Conservation (phyloP, 345 rosid species). For the Syzygium grande region DNA sequence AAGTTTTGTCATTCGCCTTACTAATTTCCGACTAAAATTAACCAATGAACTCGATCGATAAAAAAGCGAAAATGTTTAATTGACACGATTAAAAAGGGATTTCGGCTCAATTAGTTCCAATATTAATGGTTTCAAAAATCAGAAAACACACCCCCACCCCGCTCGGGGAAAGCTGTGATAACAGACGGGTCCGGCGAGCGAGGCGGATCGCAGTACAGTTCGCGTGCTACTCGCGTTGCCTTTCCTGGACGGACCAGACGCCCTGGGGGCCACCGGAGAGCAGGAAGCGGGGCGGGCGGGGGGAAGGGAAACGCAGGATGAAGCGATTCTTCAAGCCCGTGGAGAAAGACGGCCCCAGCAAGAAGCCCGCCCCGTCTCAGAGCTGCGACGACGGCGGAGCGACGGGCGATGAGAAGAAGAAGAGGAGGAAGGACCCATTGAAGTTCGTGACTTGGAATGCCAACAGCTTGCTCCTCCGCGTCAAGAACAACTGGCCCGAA, state of each 20-base stretch:
- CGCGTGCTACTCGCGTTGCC: not conserved
- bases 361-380: slow-evolving; percentile 53
- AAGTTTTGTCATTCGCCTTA: too few relatives aligned
- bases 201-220: too few relatives aligned
- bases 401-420: slow-evolving; percentile 11
- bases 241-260: not conserved
- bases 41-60: too few relatives aligned
- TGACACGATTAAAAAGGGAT: too few relatives aligned
- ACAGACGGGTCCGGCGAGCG: not conserved
- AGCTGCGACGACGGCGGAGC: slow-evolving; percentile 4
- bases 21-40: too few relatives aligned
- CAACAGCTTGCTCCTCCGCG: slow-evolving; percentile 91
- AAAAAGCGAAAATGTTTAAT: too few relatives aligned
- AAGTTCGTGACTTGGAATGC: slow-evolving; percentile 96
- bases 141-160: too few relatives aligned
- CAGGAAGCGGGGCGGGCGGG: not conserved
- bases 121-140: not conserved
- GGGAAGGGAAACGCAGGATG: slow-evolving; percentile 23
- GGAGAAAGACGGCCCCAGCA: slow-evolving; percentile 69
- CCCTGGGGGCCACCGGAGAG: not conserved
- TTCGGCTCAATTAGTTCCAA: not conserved
- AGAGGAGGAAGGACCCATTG: slow-evolving; percentile 47
- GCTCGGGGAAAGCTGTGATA: too few relatives aligned
- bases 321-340: slow-evolving; percentile 93
- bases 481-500: slow-evolving; percentile 78